A percentile compares a stretch with the other conserved stretches of the same genome.
Evolutionary conservation across 164 flowering plant genomes (phyloP).

Genomic region (Annona squamosa): DNA sequence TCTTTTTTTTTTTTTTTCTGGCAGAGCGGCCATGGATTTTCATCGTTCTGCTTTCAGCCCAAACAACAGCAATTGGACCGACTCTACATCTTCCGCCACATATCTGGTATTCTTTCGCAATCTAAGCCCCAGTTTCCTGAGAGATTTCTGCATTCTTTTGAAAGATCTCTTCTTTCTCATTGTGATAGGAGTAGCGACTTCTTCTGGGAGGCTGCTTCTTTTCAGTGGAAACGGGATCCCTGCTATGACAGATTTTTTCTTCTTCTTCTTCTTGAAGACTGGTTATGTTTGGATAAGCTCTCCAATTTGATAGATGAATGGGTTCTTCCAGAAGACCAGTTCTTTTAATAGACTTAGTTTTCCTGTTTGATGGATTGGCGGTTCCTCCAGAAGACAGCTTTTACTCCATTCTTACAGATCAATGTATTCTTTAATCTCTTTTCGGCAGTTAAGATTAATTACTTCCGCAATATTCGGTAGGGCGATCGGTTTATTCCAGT

Average conservation of each 20-base stretch:
- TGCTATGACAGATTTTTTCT: neutral
- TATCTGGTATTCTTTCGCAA: too few relatives aligned
- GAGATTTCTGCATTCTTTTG: too few relatives aligned
- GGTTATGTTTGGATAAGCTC: neutral
- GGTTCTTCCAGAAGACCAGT: neutral
- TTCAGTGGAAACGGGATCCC: neutral
- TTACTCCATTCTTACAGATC: neutral
- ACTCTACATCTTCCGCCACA: too few relatives aligned
- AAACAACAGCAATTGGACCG: too few relatives aligned
- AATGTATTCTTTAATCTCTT: neutral
- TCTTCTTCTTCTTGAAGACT: neutral
- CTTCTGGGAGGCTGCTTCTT: neutral
- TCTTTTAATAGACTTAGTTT: neutral
- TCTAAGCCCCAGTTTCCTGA: too few relatives aligned
- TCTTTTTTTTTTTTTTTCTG: too few relatives aligned
- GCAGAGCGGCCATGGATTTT: too few relatives aligned
- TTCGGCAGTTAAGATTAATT: neutral
- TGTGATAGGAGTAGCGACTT: neutral
- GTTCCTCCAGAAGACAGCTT: neutral
- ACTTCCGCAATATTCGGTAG: neutral
- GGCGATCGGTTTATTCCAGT: constrained; percentile 2
- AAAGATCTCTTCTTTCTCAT: too few relatives aligned
- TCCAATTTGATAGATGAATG: neutral
- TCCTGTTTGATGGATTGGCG: neutral
- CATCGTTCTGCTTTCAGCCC: too few relatives aligned